Base-by-base conservation (phyloP, 306 rosid species). In the Fagus crenata region DNA sequence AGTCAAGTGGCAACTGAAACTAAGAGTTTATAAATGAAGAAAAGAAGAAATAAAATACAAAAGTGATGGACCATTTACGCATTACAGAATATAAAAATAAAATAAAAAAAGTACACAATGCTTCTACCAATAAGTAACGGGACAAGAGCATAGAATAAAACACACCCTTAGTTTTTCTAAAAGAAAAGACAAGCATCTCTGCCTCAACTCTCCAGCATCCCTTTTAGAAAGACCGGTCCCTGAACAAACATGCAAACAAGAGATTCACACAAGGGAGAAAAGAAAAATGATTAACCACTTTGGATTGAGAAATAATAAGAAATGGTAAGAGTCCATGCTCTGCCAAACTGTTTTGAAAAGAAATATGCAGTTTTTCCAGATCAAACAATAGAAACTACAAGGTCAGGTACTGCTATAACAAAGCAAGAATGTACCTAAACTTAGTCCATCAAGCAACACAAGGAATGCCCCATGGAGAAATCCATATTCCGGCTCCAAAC, bases 401-500 rank as follows among this genome's bases (percentile, higher is more conserved):
- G 22, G 55, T 76, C 60, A 70, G 40, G 71, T 6, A 76, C 41
- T 71, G 68, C 59, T 56, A 37, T 15, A 43, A 82, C 43, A 72
- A 68, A 53, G 63, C 37, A 71, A 64, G 56, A 60, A 42, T 31
- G 46, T 89, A 92, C 97, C 97, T 85, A 94, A 85, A 90, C 93
- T 92, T 74, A 94, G 81, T 67, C 98, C 98, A 55, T 94, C 97
- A 61, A 94, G 97, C 87, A 94, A 82, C 85, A 94, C 90, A 84
- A 94, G 98, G 82, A 92, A 94, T 36, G 83, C 84, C 75, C 98
- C 98, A 75, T 94, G 98, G 82, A 92, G 90, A 82, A 87, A 85
- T 53, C 97, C 96, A 84, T 77, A 82, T 82, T 86, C 85, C 41
- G 89, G 82, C 39, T 96, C 98, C 69, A 94, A 80, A 71, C 77